These are phyloP conservation scores for Globisporangium apiculatum DNA, from an alignment of 352 stramenopile species.

Conservation along the genomic window DNA sequence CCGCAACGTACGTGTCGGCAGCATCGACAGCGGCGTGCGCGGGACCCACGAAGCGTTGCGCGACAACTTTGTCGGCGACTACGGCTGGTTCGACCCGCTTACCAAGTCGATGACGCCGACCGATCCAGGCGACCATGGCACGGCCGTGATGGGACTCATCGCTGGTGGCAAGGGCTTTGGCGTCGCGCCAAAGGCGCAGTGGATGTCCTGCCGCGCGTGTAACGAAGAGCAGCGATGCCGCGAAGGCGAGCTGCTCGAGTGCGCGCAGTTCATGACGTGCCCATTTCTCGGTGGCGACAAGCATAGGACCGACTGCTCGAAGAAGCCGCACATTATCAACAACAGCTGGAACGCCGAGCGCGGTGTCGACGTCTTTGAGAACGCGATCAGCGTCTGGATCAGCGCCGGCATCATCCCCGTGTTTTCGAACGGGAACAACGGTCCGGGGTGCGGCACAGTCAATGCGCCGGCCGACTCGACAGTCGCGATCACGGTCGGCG, in stretches of 20 bases:
- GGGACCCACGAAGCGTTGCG: slow-evolving; percentile 25
- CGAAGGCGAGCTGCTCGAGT: slow-evolving; percentile 29
- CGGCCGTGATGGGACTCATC: slow-evolving; percentile 27
- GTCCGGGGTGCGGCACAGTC: slow-evolving; percentile 32
- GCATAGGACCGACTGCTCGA: slow-evolving; percentile 25
- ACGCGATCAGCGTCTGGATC: slow-evolving; percentile 38
- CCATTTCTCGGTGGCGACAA: slow-evolving; percentile 18
- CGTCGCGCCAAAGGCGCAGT: slow-evolving; percentile 26
- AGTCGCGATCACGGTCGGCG: slow-evolving; percentile 36
- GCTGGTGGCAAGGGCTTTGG: slow-evolving; percentile 21
- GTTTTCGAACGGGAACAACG: slow-evolving; percentile 42
- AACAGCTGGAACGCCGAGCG: slow-evolving; percentile 56
- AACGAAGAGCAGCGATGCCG: slow-evolving; percentile 19
- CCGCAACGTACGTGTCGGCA: slow-evolving; percentile 29
- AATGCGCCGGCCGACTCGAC: slow-evolving; percentile 25
- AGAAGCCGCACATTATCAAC: slow-evolving; percentile 55
- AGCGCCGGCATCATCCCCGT: slow-evolving; percentile 46
- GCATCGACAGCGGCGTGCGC: slow-evolving; percentile 39
- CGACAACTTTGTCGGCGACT: slow-evolving; percentile 24
- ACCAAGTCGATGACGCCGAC: slow-evolving; percentile 20
- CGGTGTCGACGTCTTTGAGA: slow-evolving; percentile 12
- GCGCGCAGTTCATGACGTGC: slow-evolving; percentile 40
- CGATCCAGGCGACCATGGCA: slow-evolving; percentile 32
- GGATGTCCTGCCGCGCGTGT: slow-evolving; percentile 40
- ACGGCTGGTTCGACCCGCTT: slow-evolving; percentile 49